Conservation (phyloP, 129 eudicot genomes). For the Flaveria sonorensis region DNA sequence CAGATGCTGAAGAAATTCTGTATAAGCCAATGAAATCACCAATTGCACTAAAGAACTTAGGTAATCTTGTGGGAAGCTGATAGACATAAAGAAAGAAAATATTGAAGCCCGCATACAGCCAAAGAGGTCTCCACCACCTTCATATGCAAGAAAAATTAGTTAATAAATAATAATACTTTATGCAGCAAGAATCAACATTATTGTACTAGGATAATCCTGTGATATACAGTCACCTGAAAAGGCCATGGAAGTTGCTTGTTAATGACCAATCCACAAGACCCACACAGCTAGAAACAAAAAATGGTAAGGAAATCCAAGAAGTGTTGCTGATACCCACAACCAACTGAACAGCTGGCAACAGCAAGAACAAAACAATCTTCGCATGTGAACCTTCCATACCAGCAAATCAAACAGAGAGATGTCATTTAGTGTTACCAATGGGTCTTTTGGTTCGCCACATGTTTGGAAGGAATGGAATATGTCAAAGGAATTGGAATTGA, state of each 20-base stretch:
- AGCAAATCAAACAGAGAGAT: slow-evolving; percentile 23
- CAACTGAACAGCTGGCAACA: slow-evolving; percentile 85
- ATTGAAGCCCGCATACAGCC: slow-evolving; percentile 80
- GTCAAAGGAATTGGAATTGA: not conserved
- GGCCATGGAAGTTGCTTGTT: slow-evolving; percentile 95
- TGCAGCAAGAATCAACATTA: slow-evolving; percentile 18
- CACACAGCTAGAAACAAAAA: slow-evolving; percentile 91
- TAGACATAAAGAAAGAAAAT: slow-evolving; percentile 65
- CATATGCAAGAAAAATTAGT: slow-evolving; percentile 40
- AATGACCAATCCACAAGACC: slow-evolving; percentile 96
- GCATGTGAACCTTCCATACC: slow-evolving; percentile 67
- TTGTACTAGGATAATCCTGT: slow-evolving; percentile 3
- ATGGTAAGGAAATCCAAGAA: slow-evolving; percentile 96
- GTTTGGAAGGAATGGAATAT: not conserved
- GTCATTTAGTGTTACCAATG: slow-evolving; percentile 22
- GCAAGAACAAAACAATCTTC: slow-evolving; percentile 80
- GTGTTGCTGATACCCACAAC: slow-evolving; percentile 88
- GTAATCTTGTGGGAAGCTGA: slow-evolving; percentile 75
- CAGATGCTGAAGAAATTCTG: slow-evolving; percentile 62
- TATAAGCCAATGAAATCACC: slow-evolving; percentile 75
- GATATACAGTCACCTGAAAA: slow-evolving; percentile 65
- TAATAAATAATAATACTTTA: slow-evolving; percentile 10
- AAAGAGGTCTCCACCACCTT: slow-evolving; percentile 97
- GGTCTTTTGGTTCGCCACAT: not conserved
- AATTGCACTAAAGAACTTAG: slow-evolving; percentile 41